These are phyloP conservation scores for Brassica carinata DNA, from an alignment of 345 rosid species.

Conservation along the genomic window DNA sequence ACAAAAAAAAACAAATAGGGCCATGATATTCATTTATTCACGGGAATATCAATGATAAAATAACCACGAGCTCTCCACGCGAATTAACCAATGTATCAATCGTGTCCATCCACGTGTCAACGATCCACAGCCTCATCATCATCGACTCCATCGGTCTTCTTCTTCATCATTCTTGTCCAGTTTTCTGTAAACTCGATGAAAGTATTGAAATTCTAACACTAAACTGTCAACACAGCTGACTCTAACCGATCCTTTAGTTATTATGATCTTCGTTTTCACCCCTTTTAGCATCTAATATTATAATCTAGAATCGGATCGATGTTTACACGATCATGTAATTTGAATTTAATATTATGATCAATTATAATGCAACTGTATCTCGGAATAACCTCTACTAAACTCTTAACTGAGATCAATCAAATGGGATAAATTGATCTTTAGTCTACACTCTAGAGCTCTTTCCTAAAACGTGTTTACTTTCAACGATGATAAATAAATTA, in stretches of 20 bases:
- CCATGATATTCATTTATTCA: too few relatives aligned
- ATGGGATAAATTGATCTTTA: conserved; percentile 14
- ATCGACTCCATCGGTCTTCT: neutral
- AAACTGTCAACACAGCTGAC: conserved; percentile 23
- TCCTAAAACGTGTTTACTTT: conserved; percentile 9
- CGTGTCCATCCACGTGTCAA: conserved; percentile 51
- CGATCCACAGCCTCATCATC: conserved; percentile 45
- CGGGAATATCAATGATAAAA: neutral
- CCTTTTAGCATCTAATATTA: neutral
- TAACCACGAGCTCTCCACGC: conserved; percentile 56
- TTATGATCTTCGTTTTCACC: neutral
- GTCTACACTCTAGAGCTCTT: conserved; percentile 10
- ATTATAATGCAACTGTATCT: neutral
- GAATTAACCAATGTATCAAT: conserved; percentile 38
- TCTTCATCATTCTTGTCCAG: neutral
- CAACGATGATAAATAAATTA: conserved; percentile 32
- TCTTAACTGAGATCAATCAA: neutral
- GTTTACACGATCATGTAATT: neutral
- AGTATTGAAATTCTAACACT: neutral
- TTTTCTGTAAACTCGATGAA: conserved; percentile 31
- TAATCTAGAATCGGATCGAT: neutral
- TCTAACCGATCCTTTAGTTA: neutral
- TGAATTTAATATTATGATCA: neutral
- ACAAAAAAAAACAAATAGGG: too few relatives aligned
- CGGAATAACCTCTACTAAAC: neutral